Evolutionary conservation across 345 rosid genomes (phyloP).

Genomic region (Melaleuca quinquenervia): DNA sequence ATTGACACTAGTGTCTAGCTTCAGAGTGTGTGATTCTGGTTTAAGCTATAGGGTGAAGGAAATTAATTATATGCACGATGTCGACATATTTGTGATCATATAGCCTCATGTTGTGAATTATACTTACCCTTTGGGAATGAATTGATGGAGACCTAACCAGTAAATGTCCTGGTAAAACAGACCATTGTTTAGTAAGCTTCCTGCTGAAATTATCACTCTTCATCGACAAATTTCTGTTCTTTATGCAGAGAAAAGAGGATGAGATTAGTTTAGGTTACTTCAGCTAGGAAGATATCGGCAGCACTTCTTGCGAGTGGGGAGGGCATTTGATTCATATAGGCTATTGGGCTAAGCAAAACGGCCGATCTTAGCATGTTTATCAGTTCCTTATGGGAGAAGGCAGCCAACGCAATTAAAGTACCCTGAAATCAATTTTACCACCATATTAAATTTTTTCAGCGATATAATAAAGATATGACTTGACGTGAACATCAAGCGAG

Average conservation of each 20-base stretch:
- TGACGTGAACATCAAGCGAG: neutral
- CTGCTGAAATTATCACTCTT: neutral
- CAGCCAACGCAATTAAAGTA: constrained; percentile 29
- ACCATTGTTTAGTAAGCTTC: neutral
- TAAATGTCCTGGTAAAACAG: constrained; percentile 16
- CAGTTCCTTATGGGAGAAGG: constrained; percentile 21
- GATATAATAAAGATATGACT: neutral
- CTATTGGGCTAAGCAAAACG: constrained; percentile 33
- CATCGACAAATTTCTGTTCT: neutral
- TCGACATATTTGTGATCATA: neutral
- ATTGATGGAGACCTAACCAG: constrained; percentile 30
- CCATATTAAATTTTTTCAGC: neutral
- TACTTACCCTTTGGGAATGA: constrained; percentile 24
- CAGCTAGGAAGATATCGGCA: constrained; percentile 19
- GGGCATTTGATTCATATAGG: constrained; percentile 21
- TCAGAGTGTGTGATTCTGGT: neutral
- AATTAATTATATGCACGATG: neutral
- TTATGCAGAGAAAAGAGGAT: neutral
- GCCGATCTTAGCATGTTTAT: constrained; percentile 18
- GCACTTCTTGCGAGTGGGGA: constrained; percentile 9
- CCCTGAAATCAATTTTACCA: constrained; percentile 11
- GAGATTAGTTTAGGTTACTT: neutral
- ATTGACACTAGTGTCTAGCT: neutral
- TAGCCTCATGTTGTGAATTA: neutral
- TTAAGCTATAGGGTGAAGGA: neutral